Evolutionary conservation across 2,329 filamentous ascomycete species (phyloP).

Genomic region (Biscogniauxia marginata): DNA sequence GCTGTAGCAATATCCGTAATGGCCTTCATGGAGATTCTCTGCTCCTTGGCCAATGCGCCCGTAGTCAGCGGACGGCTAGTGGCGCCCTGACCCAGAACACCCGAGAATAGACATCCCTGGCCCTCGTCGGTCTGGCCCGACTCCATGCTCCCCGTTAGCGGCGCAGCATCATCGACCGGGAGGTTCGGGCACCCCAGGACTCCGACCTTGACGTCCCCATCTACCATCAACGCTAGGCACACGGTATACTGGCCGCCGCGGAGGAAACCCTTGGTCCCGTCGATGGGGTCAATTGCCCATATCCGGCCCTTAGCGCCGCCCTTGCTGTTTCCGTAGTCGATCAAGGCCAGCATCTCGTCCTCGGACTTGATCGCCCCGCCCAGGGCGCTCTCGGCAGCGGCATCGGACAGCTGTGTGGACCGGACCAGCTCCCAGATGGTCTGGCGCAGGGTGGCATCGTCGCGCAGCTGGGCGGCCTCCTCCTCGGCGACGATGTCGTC

Average conservation of each 20-base stretch:
- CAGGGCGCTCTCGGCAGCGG: constrained; percentile 62
- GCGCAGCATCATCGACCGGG: constrained; percentile 75
- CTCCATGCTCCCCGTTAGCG: constrained; percentile 70
- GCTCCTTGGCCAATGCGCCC: constrained; percentile 50
- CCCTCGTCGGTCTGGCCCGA: constrained; percentile 71
- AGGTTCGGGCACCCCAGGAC: constrained; percentile 96
- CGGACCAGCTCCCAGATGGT: constrained; percentile 85
- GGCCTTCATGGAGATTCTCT: constrained; percentile 75
- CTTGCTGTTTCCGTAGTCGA: constrained; percentile 66
- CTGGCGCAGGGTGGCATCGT: constrained; percentile 66
- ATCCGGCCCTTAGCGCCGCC: constrained; percentile 76
- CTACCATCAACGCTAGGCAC: constrained; percentile 86
- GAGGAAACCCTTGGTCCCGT: constrained; percentile 96
- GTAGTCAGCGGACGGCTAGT: constrained; percentile 70
- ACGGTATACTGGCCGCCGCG: constrained; percentile 96
- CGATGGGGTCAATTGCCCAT: constrained; percentile 96
- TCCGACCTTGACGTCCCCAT: constrained; percentile 90
- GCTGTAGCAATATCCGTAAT: constrained; percentile 73
- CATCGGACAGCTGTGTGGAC: constrained; percentile 66
- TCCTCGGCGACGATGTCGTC: constrained; percentile 96
- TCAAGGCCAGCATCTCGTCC: constrained; percentile 65
- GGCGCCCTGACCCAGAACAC: constrained; percentile 75
- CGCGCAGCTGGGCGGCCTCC: constrained; percentile 77
- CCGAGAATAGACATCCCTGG: constrained; percentile 85
- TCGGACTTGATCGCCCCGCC: constrained; percentile 67